A percentile compares a stretch with the other conserved stretches of the same genome.
These are phyloP conservation scores for Globisporangium cylindrosporum DNA, from an alignment of 352 stramenopile genomes.

Conservation along the genomic window DNA sequence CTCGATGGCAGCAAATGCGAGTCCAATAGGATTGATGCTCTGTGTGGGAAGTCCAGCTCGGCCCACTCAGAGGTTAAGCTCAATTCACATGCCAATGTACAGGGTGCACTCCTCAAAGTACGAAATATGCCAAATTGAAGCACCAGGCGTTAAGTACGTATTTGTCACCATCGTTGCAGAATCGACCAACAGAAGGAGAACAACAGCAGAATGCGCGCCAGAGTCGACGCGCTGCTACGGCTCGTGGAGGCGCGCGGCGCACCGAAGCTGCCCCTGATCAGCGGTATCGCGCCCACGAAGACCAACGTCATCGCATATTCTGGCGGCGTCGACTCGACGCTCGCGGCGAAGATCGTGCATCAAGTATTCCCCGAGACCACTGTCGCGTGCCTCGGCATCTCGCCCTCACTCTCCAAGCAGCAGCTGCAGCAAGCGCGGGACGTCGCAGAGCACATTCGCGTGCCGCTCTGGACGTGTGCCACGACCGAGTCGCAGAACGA, in stretches of 20 bases:
- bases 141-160: background rate
- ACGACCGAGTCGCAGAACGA: conserved; percentile 85
- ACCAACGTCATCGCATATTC: conserved; percentile 90
- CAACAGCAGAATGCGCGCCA: conserved; percentile 6
- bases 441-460: conserved; percentile 87
- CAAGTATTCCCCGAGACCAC: conserved; percentile 72
- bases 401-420: conserved; percentile 80
- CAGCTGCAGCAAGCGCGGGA: conserved; percentile 87
- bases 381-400: conserved; percentile 92
- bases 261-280: background rate
- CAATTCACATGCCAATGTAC: too few species aligned
- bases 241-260: conserved; percentile 35
- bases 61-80: too few species aligned
- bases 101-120: background rate
- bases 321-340: conserved; percentile 94
- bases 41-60: too few species aligned
- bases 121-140: background rate
- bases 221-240: conserved; percentile 38
- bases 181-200: background rate
- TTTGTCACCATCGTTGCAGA: background rate
- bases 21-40: too few species aligned
- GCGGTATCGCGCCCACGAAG: conserved; percentile 1
- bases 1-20: background rate
- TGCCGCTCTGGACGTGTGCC: conserved; percentile 83
- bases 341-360: conserved; percentile 91